Percentiles rank a stretch among this genome's conserved stretches.
Evolutionary conservation across 305 asterid genomes (phyloP).

Genomic region (Solanum hybrid): DNA sequence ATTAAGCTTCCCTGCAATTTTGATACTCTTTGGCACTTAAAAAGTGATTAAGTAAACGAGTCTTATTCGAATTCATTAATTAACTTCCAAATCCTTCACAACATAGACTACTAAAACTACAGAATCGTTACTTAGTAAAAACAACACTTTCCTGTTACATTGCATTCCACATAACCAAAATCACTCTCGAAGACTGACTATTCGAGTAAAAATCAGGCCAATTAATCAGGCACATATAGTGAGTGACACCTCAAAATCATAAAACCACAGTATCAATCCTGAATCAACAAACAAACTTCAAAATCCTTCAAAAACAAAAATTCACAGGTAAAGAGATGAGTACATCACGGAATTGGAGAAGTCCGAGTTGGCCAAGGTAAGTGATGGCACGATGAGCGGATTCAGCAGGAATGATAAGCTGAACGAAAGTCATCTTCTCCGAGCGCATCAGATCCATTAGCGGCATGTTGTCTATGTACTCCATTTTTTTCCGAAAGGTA

Average conservation of each 20-base stretch:
- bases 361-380: constrained; percentile 88
- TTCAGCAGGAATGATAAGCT: constrained; percentile 85
- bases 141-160: not conserved
- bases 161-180: not conserved
- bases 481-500: constrained; percentile 37
- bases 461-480: constrained; percentile 57
- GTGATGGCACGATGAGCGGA: constrained; percentile 92
- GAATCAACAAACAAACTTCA: not conserved
- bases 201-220: not conserved
- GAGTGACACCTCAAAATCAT: not conserved
- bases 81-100: not conserved
- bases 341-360: constrained; percentile 88
- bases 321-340: constrained; percentile 29
- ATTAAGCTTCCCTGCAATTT: not conserved
- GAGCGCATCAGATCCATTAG: constrained; percentile 99
- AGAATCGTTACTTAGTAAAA: not conserved
- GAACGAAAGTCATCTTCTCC: constrained; percentile 89
- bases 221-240: not conserved
- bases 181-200: not conserved
- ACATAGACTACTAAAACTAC: not conserved
- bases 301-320: not conserved
- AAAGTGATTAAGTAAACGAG: not conserved
- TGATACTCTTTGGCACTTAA: not conserved
- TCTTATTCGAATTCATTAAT: not conserved
- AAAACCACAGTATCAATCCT: not conserved